Base-by-base conservation (phyloP, 495 filamentous ascomycete species). In the Geopyxis carbonaria region DNA sequence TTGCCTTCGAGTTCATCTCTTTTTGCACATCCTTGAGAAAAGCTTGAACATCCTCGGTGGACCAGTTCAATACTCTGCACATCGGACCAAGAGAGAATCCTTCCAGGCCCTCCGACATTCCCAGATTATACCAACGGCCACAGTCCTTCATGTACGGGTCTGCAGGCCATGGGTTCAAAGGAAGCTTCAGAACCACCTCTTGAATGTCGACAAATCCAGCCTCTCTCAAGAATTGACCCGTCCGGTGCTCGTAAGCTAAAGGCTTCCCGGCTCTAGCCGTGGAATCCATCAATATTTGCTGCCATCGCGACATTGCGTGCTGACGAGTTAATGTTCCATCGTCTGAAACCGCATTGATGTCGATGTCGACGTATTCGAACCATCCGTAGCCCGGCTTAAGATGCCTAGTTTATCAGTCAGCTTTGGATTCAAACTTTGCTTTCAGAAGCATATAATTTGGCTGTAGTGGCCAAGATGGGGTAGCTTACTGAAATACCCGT, bases 351-450 rank as follows among this genome's bases (percentile, higher is more conserved):
- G 81, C 82, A 18, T 68, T 61, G 34, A 79, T 73, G 56, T 95
- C 84, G 22, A 95, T 80, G 54, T 95, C 87, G n/a, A 93, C 73
- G 39, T 93, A 85, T 58, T 95, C 87, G 32, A 93, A 64, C 59
- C 70, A 75, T 8, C 81, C 85, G 40, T 57, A 61, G 3, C 78
- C 74, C 7, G 86, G 82, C 44, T 70, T 76, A n/a, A 93, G 68
- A 48, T 93, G 84, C 28, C 75, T 74, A 32, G n/a, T n/a, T 24
- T 34, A 27, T 15, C 18, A 20, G 18, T 54, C 37, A 57, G 49
- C 25, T 31, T 34, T 11, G 23, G 13, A 19, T 8, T 16, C 7
- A 8, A 16, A 8, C 31, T 8, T 16, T 15, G 6, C 15, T 6
- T 33, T 16, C 8, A 33, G 6, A 6, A 16, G 25, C 16, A 9